Evolutionary conservation across 495 filamentous ascomycete species (phyloP).

Genomic region (Penicillium paradoxum): DNA sequence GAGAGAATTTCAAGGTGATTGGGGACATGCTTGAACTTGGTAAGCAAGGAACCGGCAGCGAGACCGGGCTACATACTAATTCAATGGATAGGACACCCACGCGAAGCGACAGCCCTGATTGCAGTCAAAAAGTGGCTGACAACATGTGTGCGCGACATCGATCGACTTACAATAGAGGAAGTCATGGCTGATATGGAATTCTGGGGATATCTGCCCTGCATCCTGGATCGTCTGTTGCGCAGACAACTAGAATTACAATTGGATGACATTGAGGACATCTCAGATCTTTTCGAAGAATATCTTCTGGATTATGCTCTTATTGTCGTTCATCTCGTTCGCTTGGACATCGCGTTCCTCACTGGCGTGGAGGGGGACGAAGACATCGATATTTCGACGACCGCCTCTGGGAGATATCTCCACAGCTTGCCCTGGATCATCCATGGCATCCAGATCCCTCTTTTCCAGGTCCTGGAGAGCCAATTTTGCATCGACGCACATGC

Average conservation of each 20-base stretch:
- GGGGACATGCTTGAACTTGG: slow-evolving; percentile 41
- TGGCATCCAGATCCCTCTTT: slow-evolving; percentile 30
- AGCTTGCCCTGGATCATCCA: slow-evolving; percentile 30
- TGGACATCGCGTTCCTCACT: slow-evolving; percentile 28
- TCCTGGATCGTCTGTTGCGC: slow-evolving; percentile 42
- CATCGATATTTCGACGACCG: slow-evolving; percentile 17
- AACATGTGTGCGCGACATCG: slow-evolving; percentile 25
- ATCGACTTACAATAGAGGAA: slow-evolving; percentile 26
- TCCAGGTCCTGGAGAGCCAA: slow-evolving; percentile 20
- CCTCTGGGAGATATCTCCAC: slow-evolving; percentile 28
- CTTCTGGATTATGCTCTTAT: slow-evolving; percentile 32
- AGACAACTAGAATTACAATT: slow-evolving; percentile 32
- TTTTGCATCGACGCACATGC: slow-evolving; percentile 20
- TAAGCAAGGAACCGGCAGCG: slow-evolving; percentile 16
- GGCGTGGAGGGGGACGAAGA: slow-evolving; percentile 19
- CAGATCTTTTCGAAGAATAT: slow-evolving; percentile 33
- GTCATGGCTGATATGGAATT: slow-evolving; percentile 41
- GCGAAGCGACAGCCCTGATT: slow-evolving; percentile 23
- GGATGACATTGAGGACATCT: slow-evolving; percentile 23
- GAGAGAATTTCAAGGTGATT: slow-evolving; percentile 38
- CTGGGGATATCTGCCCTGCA: slow-evolving; percentile 48
- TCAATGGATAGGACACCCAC: slow-evolving; percentile 21
- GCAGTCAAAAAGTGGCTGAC: slow-evolving; percentile 36
- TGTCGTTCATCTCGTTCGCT: slow-evolving; percentile 31
- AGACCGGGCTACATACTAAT: slow-evolving; percentile 3